Conservation (phyloP, 768 basidiomycete genomes). For the Crucibulum laeve region DNA sequence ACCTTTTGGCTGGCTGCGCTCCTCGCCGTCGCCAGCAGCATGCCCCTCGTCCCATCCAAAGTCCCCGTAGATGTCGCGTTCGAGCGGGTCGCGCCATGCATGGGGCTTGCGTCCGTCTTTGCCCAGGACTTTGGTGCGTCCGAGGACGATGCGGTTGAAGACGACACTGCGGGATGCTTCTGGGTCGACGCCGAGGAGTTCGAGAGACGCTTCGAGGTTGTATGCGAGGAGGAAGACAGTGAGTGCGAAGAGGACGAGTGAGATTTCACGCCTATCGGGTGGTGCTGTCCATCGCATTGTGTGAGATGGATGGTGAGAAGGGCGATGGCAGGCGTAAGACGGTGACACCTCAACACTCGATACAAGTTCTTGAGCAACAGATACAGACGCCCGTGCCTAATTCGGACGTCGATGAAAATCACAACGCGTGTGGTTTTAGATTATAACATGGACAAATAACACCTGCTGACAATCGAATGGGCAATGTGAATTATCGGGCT, state of each 20-base stretch:
- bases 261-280: constrained; percentile 70
- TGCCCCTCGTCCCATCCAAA: constrained; percentile 64
- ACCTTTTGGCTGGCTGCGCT: constrained; percentile 39
- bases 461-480: too few relatives aligned
- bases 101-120: constrained; percentile 44
- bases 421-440: too few relatives aligned
- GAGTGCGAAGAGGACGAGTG: constrained; percentile 63
- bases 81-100: constrained; percentile 54
- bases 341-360: too few relatives aligned
- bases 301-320: constrained; percentile 1
- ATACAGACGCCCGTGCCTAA: too few relatives aligned
- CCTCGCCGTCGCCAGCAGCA: constrained; percentile 51
- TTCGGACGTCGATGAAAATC: too few relatives aligned
- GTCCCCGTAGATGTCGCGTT: constrained; percentile 61
- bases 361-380: too few relatives aligned
- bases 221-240: constrained; percentile 67
- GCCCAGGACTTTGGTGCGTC: constrained; percentile 29
- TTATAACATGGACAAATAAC: too few relatives aligned
- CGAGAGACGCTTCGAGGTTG: constrained; percentile 65
- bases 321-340: too few relatives aligned
- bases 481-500: too few relatives aligned
- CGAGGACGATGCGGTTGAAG: constrained; percentile 34
- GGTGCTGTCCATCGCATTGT: constrained; percentile 60
- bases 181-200: constrained; percentile 43
- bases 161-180: constrained; percentile 31